Base-by-base conservation (phyloP, 2,329 filamentous ascomycete genomes). In the Corniculantispora saksenae region DNA sequence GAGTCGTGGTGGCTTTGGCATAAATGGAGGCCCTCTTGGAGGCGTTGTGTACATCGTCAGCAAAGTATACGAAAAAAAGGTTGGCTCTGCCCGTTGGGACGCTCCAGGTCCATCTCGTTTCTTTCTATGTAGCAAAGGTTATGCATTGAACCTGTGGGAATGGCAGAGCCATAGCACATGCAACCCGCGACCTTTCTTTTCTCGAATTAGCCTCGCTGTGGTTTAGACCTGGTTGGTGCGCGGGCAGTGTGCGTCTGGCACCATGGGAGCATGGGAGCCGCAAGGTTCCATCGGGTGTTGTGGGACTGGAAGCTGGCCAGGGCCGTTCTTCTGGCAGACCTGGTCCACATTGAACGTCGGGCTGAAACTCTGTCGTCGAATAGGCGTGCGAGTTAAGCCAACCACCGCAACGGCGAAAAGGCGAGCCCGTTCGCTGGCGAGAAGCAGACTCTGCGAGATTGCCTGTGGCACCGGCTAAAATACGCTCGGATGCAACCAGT, bases 301-400 rank as follows among this genome's bases (percentile, higher is more conserved):
- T 57, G 54, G 61, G 43, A 45, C 57, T 50, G 47, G 48, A 13
- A 43, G 32, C 32, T 61, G 21, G 58, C 2, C 35, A 15, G 32
- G 21, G 21, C 23, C 43, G 40, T 61, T 50, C 17, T 40, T 12
- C 57, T 19, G 27, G 43, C 40, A 51, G 29, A 35, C 45, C 35
- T 25, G 50, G 38, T 55, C 60, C 60, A 61, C 59, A 54, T 21
- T 13, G 35, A 23, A 47, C 38, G 35, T 32, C 60, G 35, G 60
- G 60, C 60, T 62, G 60, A 62, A 62, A 62, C 60, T 55, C 38
- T 54, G 25, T 55, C 19, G 60, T 55, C 60, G 38, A 55, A 47
- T 55, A 5, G 38, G 50, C 38, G 38, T 54, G 6, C 50, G 25
- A 47, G 48, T 54, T 55, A 15, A 61, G 50, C 19, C 38, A 45